A percentile compares a stretch with the other conserved stretches of the same genome.
phyloP scores from a whole-genome alignment of 1,284 basidiomycete genomes.

The Cutaneotrichosporon sp. region DNA sequence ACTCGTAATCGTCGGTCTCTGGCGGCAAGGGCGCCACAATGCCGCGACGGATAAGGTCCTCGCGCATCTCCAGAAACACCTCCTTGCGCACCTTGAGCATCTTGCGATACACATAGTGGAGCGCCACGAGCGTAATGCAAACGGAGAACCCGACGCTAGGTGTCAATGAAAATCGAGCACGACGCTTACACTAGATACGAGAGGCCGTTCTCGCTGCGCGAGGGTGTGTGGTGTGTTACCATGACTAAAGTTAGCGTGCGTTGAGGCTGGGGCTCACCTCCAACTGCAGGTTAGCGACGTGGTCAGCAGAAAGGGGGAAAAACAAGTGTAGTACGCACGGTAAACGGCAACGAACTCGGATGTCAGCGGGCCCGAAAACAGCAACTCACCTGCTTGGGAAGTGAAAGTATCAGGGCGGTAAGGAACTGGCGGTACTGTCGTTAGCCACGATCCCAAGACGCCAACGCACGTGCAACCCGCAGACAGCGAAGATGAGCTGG shows the following conservation, averaged over 20 bases:
- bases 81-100: slow-evolving; percentile 30
- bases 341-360: slow-evolving; percentile 31
- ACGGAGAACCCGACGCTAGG: slow-evolving; percentile 18
- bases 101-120: slow-evolving; percentile 28
- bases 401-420: slow-evolving; percentile 36
- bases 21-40: slow-evolving; percentile 11
- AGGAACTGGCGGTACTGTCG: slow-evolving; percentile 35
- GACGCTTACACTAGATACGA: slow-evolving; percentile 20
- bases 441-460: not conserved
- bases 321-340: slow-evolving; percentile 1
- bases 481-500: slow-evolving; percentile 36
- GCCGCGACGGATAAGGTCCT: slow-evolving; percentile 22
- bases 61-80: slow-evolving; percentile 27
- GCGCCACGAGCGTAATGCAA: slow-evolving; percentile 26
- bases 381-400: slow-evolving; percentile 43
- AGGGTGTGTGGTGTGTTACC: slow-evolving; percentile 54
- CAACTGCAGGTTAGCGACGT: slow-evolving; percentile 9
- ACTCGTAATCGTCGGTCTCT: not conserved
- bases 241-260: slow-evolving; percentile 52
- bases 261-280: slow-evolving; percentile 28
- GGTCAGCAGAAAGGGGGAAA: not conserved
- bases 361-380: slow-evolving; percentile 1
- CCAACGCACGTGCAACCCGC: slow-evolving; percentile 24
- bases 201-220: slow-evolving; percentile 20
- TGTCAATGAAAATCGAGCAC: not conserved